These are phyloP conservation scores for Musa balbisiana DNA, from an alignment of 202 grass and related monocot genomes.

Conservation along the genomic window DNA sequence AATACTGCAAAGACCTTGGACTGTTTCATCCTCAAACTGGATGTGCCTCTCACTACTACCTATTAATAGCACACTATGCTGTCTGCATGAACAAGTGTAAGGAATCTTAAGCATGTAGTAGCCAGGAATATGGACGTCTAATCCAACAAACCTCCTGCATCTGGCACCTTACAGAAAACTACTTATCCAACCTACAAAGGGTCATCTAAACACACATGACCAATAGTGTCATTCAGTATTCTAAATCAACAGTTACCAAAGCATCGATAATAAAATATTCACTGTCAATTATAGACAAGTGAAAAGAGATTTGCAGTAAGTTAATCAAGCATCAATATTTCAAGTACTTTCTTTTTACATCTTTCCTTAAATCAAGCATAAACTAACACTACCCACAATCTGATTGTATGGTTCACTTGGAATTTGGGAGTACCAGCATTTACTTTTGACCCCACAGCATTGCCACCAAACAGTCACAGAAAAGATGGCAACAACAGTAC, in stretches of 20 bases:
- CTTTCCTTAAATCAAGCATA: neutral
- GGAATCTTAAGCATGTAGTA: neutral
- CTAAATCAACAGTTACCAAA: neutral
- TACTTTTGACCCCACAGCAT: neutral
- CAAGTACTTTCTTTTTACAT: neutral
- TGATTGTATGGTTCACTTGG: too few relatives aligned
- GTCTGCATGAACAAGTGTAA: neutral
- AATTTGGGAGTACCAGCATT: neutral
- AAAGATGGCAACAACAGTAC: neutral
- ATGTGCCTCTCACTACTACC: too few relatives aligned
- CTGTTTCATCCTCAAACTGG: too few relatives aligned
- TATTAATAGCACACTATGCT: too few relatives aligned
- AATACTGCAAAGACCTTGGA: too few relatives aligned
- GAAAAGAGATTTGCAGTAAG: neutral
- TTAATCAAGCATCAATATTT: too few relatives aligned
- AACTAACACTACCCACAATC: neutral
- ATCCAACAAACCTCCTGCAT: neutral
- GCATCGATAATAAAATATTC: neutral
- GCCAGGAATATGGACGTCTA: neutral
- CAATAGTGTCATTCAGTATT: neutral
- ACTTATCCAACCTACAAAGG: neutral
- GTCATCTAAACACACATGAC: neutral
- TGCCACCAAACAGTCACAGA: neutral
- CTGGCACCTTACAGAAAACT: neutral
- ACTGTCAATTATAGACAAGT: neutral